These are phyloP conservation scores for Tolypocladium sp. DNA, from an alignment of 2,329 filamentous ascomycete genomes.

Conservation along the genomic window DNA sequence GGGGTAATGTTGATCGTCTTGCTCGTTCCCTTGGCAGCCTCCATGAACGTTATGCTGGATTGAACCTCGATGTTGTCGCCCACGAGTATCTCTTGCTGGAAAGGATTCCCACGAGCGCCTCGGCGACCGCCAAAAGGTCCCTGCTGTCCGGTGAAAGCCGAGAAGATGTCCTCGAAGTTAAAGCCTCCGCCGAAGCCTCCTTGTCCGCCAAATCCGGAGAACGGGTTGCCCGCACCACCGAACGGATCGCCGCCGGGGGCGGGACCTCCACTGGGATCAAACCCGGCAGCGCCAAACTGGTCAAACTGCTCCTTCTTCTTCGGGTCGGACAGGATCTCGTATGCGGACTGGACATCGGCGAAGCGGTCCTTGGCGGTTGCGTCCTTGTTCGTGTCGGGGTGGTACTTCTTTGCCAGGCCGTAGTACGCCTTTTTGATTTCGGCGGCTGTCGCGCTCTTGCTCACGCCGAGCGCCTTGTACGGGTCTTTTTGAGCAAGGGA, in stretches of 20 bases:
- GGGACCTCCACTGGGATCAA: constrained; percentile 65
- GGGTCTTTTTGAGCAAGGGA: constrained; percentile 60
- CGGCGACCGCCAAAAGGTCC: constrained; percentile 44
- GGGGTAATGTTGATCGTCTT: constrained; percentile 87
- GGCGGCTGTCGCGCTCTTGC: constrained; percentile 66
- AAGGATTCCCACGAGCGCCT: constrained; percentile 51
- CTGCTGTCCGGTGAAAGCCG: constrained; percentile 61
- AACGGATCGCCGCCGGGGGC: constrained; percentile 53
- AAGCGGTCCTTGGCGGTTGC: constrained; percentile 90
- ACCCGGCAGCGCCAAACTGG: constrained; percentile 79
- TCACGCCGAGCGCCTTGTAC: constrained; percentile 78
- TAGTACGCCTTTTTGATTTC: constrained; percentile 99
- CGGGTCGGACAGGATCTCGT: constrained; percentile 86
- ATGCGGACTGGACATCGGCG: constrained; percentile 82
- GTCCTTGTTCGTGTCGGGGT: constrained; percentile 98
- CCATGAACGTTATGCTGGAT: constrained; percentile 87
- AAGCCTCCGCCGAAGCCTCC: constrained; percentile 74
- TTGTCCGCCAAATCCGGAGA: constrained; percentile 44
- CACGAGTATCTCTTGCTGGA: constrained; percentile 72
- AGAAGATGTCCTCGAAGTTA: constrained; percentile 95
- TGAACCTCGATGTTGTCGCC: constrained; percentile 95
- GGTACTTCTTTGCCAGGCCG: constrained; percentile 91
- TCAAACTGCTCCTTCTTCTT: constrained; percentile 92
- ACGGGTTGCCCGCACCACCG: constrained; percentile 55
- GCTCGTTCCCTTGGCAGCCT: constrained; percentile 82